Evolutionary conservation across 129 eudicot genomes (phyloP), one percentile per base, ranked within the genome.

Genomic region (Flaveria trinervia): DNA sequence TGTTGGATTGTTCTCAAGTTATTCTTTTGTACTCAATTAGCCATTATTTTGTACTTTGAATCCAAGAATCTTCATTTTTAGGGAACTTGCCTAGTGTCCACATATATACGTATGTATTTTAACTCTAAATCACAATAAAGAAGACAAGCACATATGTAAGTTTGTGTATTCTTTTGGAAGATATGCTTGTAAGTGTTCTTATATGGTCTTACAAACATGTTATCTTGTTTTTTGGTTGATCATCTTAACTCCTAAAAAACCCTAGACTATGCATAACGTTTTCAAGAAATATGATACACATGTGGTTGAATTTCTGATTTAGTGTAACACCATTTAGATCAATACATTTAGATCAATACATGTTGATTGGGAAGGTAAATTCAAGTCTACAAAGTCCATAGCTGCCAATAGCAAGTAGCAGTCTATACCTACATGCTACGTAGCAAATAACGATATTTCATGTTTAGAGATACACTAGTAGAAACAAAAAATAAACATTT

Each of bases 201-300:
- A 0, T 8, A 23, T n/a, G 59, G 59, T 48, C 59, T 18, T 45
- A 25, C 59, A n/a, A 68, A 44, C 26, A 36, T 41, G 71, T n/a
- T 26, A 9, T n/a, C 28, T 72, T 56, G 26, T 59, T 43, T 54
- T 33, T 54, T 33, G 18, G 59, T 52, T 52, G 59, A 52, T 55
- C 77, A 36, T 72, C 26, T 59, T 16, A 1, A 16, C n/a, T 72
- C 51, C 77, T 33, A 18, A 55, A 54, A 72, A 33, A 9, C 65
- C 45, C 33, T 18, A 17, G 6, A 72, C 10, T 59, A 74, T 59
- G 45, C 78, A 73, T 74, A 46, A 74, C 60, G n/a, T 43, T 30
- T n/a, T 46, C 33, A 18, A 46, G 36, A 75, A 75, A n/a, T 62
- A 26, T 16, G 50, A 28, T 61, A 17, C 69, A 41, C 12, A 23